Base-by-base conservation (phyloP, 177 flowering plant genomes). In the Vitis hybrid region DNA sequence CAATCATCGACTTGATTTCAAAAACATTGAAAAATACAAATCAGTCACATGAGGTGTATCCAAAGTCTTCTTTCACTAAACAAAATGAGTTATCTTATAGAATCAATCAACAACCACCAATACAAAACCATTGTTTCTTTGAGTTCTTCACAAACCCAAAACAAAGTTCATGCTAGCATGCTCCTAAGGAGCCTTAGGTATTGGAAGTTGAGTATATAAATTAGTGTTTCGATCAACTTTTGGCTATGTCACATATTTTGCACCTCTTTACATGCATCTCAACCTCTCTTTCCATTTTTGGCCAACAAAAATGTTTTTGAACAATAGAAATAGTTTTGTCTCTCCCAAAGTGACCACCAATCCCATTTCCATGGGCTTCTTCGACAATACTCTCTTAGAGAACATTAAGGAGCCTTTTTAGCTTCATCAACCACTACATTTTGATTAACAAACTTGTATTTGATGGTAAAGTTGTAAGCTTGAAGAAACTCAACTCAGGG, bases 61-160 rank as follows among this genome's bases (percentile, higher is more conserved):
- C 1, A 5, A 16, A 8, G 26, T 73, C 59, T 73, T 73, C 1
- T n/a, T 49, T 5, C 68, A 73, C 1, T 67, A 7, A 56, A 73
- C 29, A 62, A 73, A 73, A 61, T 73, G 71, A 1, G 68, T 26
- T 68, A 67, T 73, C 52, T 68, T 73, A 0, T 29, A 68, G 15
- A 61, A 73, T 1, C 63, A 14, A 34, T 68, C 62, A 19, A 68
- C 61, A 6, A 62, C 68, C 19, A 73, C 55, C 22, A 73, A 20
- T 3, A 67, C 45, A 1, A 63, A 61, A 62, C 68, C 76, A 11
- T 39, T 56, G 15, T 22, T 15, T 6, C 60, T 50, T 60, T 66
- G 34, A 5, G 70, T 72, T 2, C 12, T 2, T 1, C 51, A 60
- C 12, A 65, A 39, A 0, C 51, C 70, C 5, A 59, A 18, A 12